These are phyloP conservation scores for Rhododendron ferrugineum DNA, from an alignment of 148 eudicot genomes.

Conservation along the genomic window DNA sequence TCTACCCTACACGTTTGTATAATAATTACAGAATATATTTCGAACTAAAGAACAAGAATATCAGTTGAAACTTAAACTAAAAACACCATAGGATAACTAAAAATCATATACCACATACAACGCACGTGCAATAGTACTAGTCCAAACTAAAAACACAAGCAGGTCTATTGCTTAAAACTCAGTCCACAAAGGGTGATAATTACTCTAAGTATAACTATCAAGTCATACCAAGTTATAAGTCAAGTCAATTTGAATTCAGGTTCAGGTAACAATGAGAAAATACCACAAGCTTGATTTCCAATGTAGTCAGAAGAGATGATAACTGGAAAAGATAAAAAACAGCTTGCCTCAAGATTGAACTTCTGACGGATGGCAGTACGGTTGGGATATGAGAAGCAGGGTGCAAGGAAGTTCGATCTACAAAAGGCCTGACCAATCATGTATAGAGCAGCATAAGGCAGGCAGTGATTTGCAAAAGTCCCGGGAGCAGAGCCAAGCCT, in stretches of 20 bases:
- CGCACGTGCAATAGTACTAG: too few relatives aligned
- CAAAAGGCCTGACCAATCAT: constrained; percentile 57
- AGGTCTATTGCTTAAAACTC: too few relatives aligned
- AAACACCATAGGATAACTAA: too few relatives aligned
- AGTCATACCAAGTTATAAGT: too few relatives aligned
- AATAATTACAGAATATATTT: background rate
- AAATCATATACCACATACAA: too few relatives aligned
- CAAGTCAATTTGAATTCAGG: too few relatives aligned
- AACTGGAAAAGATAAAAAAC: background rate
- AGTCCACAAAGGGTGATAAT: too few relatives aligned
- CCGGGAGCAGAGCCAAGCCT: constrained; percentile 61
- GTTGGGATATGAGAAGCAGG: constrained; percentile 64
- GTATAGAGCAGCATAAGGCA: constrained; percentile 70
- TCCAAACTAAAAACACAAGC: too few relatives aligned
- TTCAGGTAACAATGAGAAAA: background rate
- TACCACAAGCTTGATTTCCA: background rate
- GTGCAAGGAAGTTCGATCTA: constrained; percentile 68
- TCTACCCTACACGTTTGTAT: background rate
- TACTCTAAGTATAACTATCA: too few relatives aligned
- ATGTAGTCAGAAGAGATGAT: background rate
- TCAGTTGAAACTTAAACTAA: background rate
- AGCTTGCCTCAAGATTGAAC: constrained; percentile 75
- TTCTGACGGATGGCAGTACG: constrained; percentile 75
- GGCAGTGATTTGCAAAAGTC: constrained; percentile 64
- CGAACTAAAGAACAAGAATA: background rate